Conservation (phyloP, 2,329 filamentous ascomycete species). For the Pseudogymnoascus sp. region DNA sequence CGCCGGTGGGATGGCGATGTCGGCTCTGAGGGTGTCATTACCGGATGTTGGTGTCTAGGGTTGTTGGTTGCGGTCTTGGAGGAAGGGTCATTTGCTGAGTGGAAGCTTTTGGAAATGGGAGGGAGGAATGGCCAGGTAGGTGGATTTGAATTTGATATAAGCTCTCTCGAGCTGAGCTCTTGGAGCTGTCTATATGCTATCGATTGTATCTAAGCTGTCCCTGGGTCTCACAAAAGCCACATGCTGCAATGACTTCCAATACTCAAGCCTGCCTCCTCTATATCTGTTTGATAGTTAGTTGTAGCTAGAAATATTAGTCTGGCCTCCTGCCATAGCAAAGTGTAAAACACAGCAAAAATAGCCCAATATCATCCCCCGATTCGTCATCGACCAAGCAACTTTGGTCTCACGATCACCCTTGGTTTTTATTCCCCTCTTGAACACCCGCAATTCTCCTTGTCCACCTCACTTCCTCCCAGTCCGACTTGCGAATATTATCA, state of each 20-base stretch:
- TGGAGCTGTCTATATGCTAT: neutral
- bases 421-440: neutral
- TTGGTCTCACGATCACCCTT: neutral
- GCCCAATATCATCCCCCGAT: neutral
- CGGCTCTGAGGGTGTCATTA: neutral
- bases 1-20: neutral
- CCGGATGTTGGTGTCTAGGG: too few species aligned
- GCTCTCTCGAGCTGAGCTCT: neutral
- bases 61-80: too few species aligned
- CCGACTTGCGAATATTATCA: constrained; percentile 44
- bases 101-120: neutral
- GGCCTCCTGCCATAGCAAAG: neutral
- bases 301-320: neutral
- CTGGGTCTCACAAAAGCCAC: neutral
- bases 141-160: neutral
- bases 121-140: neutral
- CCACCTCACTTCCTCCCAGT: constrained; percentile 47
- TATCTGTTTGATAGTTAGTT: neutral
- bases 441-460: constrained; percentile 29
- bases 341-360: neutral
- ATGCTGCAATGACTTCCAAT: neutral
- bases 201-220: neutral
- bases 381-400: too few species aligned
- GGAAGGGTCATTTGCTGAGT: neutral
- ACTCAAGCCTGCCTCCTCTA: neutral